These are phyloP conservation scores for Prunella vulgaris DNA, from an alignment of 257 asterid genomes.

Conservation along the genomic window DNA sequence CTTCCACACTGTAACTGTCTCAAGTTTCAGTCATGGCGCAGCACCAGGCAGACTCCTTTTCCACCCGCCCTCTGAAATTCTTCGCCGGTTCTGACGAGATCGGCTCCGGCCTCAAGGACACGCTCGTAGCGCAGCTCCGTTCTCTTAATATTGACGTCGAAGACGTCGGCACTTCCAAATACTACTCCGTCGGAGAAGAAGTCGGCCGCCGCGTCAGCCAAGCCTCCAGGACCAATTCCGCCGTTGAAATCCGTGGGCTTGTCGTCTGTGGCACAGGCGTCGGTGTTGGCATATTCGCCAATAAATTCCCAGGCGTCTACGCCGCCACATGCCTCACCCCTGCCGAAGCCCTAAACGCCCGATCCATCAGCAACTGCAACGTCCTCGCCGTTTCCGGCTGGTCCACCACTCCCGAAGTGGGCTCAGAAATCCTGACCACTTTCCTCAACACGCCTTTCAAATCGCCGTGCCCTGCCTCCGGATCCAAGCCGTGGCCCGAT, in stretches of 20 bases:
- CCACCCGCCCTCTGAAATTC: conserved; percentile 43
- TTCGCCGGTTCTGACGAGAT: conserved; percentile 75
- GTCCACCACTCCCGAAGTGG: conserved; percentile 53
- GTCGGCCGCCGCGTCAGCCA: conserved; percentile 76
- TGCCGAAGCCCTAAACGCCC: conserved; percentile 59
- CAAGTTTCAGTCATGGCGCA: conserved; percentile 40
- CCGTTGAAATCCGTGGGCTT: conserved; percentile 61
- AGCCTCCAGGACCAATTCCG: conserved; percentile 29
- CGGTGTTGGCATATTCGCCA: conserved; percentile 83
- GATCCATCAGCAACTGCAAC: conserved; percentile 78
- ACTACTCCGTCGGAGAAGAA: conserved; percentile 76
- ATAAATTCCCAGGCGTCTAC: conserved; percentile 81
- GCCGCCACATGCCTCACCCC: conserved; percentile 79
- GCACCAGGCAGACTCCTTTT: conserved; percentile 21
- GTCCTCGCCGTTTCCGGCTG: conserved; percentile 80
- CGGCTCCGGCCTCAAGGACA: conserved; percentile 61
- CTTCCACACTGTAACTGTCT: no score
- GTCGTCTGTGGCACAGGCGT: conserved; percentile 89
- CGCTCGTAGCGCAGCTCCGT: conserved; percentile 51
- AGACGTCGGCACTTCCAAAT: conserved; percentile 65
- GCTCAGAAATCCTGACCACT: conserved; percentile 45
- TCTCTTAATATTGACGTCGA: conserved; percentile 63
- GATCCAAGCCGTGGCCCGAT: conserved; percentile 70
- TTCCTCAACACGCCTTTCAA: conserved; percentile 66
- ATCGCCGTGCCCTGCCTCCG: conserved; percentile 91